These are phyloP conservation scores for Bertia moriformis DNA, from an alignment of 2,329 filamentous ascomycete genomes.

Conservation along the genomic window DNA sequence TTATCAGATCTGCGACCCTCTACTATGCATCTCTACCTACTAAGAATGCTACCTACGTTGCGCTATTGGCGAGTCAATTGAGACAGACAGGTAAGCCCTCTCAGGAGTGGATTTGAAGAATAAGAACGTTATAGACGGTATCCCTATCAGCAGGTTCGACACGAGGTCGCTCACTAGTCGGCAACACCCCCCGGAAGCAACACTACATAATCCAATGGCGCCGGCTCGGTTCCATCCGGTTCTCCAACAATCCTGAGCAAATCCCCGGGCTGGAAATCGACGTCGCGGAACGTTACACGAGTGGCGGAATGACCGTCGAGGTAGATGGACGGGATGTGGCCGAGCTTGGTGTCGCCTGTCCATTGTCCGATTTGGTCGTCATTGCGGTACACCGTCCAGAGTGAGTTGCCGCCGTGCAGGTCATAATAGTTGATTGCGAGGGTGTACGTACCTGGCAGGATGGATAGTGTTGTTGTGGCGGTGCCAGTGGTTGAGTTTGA, in stretches of 20 bases:
- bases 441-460: slow-evolving; percentile 40
- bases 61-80: not conserved
- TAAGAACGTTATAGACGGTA: not conserved
- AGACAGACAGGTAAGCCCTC: not conserved
- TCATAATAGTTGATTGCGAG: slow-evolving; percentile 56
- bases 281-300: slow-evolving; percentile 38
- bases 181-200: slow-evolving; percentile 41
- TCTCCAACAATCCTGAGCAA: slow-evolving; percentile 36
- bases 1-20: slow-evolving; percentile 34
- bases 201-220: slow-evolving; percentile 53
- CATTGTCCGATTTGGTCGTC: slow-evolving; percentile 36
- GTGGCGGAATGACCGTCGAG: slow-evolving; percentile 53
- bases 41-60: not conserved
- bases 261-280: slow-evolving; percentile 34
- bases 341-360: slow-evolving; percentile 46
- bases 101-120: not conserved
- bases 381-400: slow-evolving; percentile 38
- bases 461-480: slow-evolving; percentile 27
- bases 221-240: slow-evolving; percentile 45
- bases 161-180: slow-evolving; percentile 29
- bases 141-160: not conserved
- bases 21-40: slow-evolving; percentile 4
- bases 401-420: slow-evolving; percentile 37
- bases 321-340: slow-evolving; percentile 39
- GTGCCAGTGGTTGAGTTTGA: slow-evolving; percentile 34